These are phyloP conservation scores for Ascochyta viciae-villosae DNA, from an alignment of 2,329 filamentous ascomycete species.

Conservation along the genomic window DNA sequence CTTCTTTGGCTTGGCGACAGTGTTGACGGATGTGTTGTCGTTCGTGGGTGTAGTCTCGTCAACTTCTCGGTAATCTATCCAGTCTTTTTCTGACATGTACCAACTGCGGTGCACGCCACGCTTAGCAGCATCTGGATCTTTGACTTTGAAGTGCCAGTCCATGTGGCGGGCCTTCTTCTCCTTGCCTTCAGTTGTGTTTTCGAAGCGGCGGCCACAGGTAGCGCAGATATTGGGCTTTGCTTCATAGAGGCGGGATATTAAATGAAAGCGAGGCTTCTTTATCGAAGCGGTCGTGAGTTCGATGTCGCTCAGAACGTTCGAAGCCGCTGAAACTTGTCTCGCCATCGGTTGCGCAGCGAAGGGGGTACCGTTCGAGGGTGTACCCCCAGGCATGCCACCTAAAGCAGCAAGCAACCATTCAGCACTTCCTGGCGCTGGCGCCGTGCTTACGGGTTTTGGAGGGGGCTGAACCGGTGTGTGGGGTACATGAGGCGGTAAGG, in stretches of 20 bases:
- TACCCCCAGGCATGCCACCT: slow-evolving; percentile 33
- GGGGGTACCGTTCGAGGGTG: slow-evolving; percentile 37
- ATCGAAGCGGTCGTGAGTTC: slow-evolving; percentile 72
- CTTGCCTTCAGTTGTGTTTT: slow-evolving; percentile 76
- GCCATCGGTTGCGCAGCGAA: slow-evolving; percentile 34
- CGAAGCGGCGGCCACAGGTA: slow-evolving; percentile 89
- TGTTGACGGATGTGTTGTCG: slow-evolving; percentile 41
- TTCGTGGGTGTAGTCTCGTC: slow-evolving; percentile 64
- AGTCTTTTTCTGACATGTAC: slow-evolving; percentile 95
- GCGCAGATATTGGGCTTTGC: slow-evolving; percentile 85
- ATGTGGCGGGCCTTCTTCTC: slow-evolving; percentile 89
- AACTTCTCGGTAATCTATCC: slow-evolving; percentile 83
- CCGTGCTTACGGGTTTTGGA: slow-evolving; percentile 20
- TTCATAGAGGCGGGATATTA: slow-evolving; percentile 79
- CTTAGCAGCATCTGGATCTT: slow-evolving; percentile 85
- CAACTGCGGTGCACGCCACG: slow-evolving; percentile 90
- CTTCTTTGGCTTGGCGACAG: slow-evolving; percentile 53
- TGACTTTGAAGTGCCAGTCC: slow-evolving; percentile 98
- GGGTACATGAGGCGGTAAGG: slow-evolving; percentile 24
- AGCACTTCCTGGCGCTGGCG: slow-evolving; percentile 30
- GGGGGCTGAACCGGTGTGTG: slow-evolving; percentile 26
- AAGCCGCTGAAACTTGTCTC: slow-evolving; percentile 42
- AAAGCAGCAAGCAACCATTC: slow-evolving; percentile 46
- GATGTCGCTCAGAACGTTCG: slow-evolving; percentile 57
- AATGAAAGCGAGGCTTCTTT: slow-evolving; percentile 76